Evolutionary conservation across 768 basidiomycete genomes (phyloP).

Genomic region (Stropharia rugosoannulata): DNA sequence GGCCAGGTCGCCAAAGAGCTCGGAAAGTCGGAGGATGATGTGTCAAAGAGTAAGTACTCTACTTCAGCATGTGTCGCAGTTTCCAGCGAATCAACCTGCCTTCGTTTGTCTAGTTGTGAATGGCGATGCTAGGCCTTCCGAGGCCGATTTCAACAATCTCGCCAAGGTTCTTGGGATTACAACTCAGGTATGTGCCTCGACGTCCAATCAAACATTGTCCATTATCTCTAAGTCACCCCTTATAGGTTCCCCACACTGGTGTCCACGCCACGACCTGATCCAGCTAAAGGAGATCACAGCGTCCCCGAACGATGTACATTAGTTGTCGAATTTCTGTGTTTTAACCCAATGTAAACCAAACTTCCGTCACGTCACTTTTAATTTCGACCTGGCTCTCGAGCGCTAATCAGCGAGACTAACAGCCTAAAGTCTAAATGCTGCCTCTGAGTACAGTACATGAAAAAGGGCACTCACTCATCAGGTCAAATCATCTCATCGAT

Average conservation of each 20-base stretch:
- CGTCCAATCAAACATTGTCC: background rate
- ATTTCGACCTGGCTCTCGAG: too few relatives aligned
- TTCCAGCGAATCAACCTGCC: background rate
- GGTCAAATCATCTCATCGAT: too few relatives aligned
- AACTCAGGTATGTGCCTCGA: slow-evolving; percentile 25
- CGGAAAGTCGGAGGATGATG: slow-evolving; percentile 41
- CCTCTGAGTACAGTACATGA: too few relatives aligned
- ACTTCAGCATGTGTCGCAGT: background rate
- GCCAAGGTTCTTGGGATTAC: slow-evolving; percentile 42
- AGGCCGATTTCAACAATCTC: slow-evolving; percentile 48
- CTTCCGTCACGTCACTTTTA: too few relatives aligned
- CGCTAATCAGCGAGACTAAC: too few relatives aligned
- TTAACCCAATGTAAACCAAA: too few relatives aligned
- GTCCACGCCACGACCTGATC: slow-evolving; percentile 24
- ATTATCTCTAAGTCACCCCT: background rate
- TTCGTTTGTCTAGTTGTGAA: slow-evolving; percentile 43
- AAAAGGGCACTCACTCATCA: too few relatives aligned
- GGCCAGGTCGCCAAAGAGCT: slow-evolving; percentile 45
- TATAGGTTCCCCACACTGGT: slow-evolving; percentile 26
- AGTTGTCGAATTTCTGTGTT: background rate
- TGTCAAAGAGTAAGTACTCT: slow-evolving; percentile 48
- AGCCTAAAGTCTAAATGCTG: too few relatives aligned
- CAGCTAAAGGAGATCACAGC: background rate
- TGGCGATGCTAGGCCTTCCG: slow-evolving; percentile 39
- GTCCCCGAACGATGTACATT: background rate